phyloP scores from a whole-genome alignment of 441 rosid species.

The Iberis amara region DNA sequence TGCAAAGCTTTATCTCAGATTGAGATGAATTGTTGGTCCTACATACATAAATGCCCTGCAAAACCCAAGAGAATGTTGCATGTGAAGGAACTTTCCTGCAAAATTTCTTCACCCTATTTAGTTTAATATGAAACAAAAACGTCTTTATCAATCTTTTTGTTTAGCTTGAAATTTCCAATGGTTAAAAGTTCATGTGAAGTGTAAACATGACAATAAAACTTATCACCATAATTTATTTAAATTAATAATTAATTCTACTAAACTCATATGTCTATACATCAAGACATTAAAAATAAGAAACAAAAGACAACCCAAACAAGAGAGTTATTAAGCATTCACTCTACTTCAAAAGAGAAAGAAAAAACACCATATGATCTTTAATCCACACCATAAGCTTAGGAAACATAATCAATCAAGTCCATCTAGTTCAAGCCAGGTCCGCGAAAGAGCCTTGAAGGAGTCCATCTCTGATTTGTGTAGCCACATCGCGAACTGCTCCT shows the following conservation, averaged over 20 bases:
- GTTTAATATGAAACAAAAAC: too few relatives aligned
- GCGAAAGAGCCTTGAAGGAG: conserved; percentile 44
- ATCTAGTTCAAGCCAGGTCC: conserved; percentile 7
- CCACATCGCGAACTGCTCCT: conserved; percentile 57
- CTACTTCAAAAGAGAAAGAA: not conserved
- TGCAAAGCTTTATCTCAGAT: too few relatives aligned
- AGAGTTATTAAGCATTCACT: not conserved
- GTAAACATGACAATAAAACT: too few relatives aligned
- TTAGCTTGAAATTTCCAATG: too few relatives aligned
- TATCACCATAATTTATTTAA: not conserved
- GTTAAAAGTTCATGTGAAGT: too few relatives aligned
- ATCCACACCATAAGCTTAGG: conserved; percentile 17
- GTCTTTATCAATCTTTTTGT: too few relatives aligned
- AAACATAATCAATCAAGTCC: not conserved
- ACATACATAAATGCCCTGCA: too few relatives aligned
- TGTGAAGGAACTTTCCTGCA: too few relatives aligned
- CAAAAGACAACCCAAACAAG: not conserved
- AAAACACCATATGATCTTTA: not conserved
- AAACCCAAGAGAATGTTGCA: too few relatives aligned
- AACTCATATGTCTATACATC: conserved; percentile 8
- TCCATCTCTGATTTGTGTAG: conserved; percentile 54
- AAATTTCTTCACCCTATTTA: too few relatives aligned
- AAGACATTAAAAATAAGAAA: not conserved
- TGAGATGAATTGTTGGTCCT: too few relatives aligned
- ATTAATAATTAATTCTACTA: too few relatives aligned